Evolutionary conservation across 208 protist genomes (phyloP), one percentile per base, ranked within the genome.

Genomic region (Crithidia fasciculata): DNA sequence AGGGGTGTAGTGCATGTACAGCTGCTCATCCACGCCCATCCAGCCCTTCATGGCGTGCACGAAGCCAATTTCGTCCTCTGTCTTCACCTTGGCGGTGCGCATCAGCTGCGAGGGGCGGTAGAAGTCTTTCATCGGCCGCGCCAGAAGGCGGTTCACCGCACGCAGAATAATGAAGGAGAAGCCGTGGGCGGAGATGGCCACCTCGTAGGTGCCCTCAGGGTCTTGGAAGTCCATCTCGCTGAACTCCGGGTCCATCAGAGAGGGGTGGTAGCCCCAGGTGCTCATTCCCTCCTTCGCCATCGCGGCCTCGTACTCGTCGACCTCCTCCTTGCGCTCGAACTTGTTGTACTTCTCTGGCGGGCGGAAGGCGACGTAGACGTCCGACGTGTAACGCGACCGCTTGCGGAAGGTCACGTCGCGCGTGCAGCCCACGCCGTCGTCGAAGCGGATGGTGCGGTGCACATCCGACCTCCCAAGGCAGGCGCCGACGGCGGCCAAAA

Each of bases 381-480:
- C 90, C 1, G 89, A 95, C 2, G 92, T 97, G 74, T 95, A 97
- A 39, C 90, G 83, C 6, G 92, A 95, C 3, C 80, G 69, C 76
- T 97, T 97, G 19, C 89, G 88, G 57, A 97, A 85, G 6, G 87
- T 86, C 37, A 97, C 63, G 59, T 97, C 92, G 18, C 88, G 90
- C 12, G 78, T 91, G 36, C 80, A 85, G 44, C 88, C 85, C 4
- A 81, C 67, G 8, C 85, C 90, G 74, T 95, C 89, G 72, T 97
- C 89, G 72, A 97, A 97, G 62, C 92, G 88, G 58, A 97, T 94
- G 28, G 92, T 97, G 44, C 92, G 87, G 69, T 95, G 90, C 12
- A 97, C 90, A 69, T 94, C 87, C 9, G 90, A 77, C 44, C 92
- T 82, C 9, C 90, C 90, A 4, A 97, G 78, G 61, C 90, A 95